Percentiles rank a stretch among this genome's conserved stretches.
phyloP scores from a whole-genome alignment of 148 eudicot genomes.

The Rhododendron ovatum region DNA sequence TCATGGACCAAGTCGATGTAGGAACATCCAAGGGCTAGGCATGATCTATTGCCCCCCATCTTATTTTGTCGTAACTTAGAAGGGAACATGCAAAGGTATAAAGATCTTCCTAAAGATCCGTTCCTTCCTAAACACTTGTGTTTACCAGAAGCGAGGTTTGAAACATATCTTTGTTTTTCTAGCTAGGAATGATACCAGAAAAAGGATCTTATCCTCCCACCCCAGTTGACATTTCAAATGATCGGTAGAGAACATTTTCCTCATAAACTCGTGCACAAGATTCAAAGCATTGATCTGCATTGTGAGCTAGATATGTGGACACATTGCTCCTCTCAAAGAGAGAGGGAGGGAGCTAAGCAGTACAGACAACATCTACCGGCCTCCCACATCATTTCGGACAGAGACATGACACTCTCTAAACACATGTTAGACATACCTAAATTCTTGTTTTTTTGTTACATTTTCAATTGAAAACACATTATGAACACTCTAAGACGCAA shows the following conservation, averaged over 20 bases:
- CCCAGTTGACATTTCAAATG: neutral
- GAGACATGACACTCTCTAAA: no score
- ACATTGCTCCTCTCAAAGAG: neutral
- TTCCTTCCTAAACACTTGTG: neutral
- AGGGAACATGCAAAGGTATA: neutral
- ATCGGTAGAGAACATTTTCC: neutral
- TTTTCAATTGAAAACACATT: no score
- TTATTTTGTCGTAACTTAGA: neutral
- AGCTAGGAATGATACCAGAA: neutral
- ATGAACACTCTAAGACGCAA: neutral
- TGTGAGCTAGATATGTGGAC: neutral
- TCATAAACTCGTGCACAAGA: neutral
- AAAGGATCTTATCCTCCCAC: neutral
- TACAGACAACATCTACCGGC: neutral
- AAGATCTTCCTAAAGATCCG: neutral
- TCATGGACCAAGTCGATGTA: neutral
- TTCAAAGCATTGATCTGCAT: neutral
- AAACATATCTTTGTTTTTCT: no score
- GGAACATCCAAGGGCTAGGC: no score
- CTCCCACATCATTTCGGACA: neutral
- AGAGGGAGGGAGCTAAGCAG: neutral
- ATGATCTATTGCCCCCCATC: no score
- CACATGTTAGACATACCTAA: neutral
- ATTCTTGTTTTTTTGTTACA: neutral
- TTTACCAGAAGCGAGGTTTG: neutral